Evolutionary conservation across 2,329 filamentous ascomycete genomes (phyloP), one percentile per base, ranked within the genome.

Genomic region (Emergomyces orientalis): DNA sequence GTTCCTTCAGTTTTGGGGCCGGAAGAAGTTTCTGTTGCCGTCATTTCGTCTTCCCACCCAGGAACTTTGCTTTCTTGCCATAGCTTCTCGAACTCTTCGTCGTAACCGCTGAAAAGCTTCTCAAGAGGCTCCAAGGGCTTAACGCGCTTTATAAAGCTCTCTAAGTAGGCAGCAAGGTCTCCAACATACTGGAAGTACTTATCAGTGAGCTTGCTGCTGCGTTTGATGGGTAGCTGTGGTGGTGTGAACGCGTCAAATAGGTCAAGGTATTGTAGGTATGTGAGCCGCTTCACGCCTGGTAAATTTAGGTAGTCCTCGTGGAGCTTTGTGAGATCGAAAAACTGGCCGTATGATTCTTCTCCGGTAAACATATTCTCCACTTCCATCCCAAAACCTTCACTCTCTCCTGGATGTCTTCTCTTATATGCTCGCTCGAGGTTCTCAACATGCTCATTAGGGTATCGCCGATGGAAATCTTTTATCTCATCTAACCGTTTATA

Each of bases 401-500:
- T 84, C 67, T 88, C 87, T 52, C 86, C 86, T 14, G 82, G 83
- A 51, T 82, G 79, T 63, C 83, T 84, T 71, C 86, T 83, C 74
- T 91, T 91, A 80, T 99, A 99, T 43, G 92, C 89, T 68, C 88
- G 86, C 78, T 99, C 95, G 17, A 96, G 86, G 70, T 97, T 97
- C 76, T 99, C 94, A 57, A 96, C 90, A 37, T 90, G 91, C 73
- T 97, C 91, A 76, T 96, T 95, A 0, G 93, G 93, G 71, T 99
- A 97, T 69, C 88, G 86, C 64, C 88, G 85, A 75, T 99, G 92
- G 73, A 96, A 95, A 57, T 89, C 86, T 71, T 91, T 94, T 71
- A 96, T 88, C 32, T 87, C 85, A 63, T 84, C 81, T 19, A 96
- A 79, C 71, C 96, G 89, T 68, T 87, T 89, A 80, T 96, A 93